A percentile compares a stretch with the other conserved stretches of the same genome.
Conservation (phyloP, 768 basidiomycete genomes). For the Calocybe gangraenosa region DNA sequence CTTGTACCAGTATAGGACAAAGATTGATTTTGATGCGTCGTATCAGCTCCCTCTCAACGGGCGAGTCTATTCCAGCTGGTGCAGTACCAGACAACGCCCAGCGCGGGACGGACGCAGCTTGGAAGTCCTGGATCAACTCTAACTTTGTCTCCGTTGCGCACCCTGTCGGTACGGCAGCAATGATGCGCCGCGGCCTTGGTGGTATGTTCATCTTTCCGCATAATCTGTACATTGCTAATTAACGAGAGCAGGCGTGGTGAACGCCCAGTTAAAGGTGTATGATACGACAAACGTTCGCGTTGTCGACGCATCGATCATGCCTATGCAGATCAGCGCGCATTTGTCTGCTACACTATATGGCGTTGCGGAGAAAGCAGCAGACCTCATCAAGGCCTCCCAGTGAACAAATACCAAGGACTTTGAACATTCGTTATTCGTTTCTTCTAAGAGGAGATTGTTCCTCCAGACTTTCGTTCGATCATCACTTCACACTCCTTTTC, state of each 20-base stretch:
- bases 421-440: no score
- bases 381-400: no score
- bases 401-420: no score
- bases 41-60: slow-evolving; percentile 30
- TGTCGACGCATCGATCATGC: slow-evolving; percentile 47
- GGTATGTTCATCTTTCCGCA: slow-evolving; percentile 20
- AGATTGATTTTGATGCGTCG: neutral
- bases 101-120: slow-evolving; percentile 40
- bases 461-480: no score
- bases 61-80: slow-evolving; percentile 40
- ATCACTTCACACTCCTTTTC: no score
- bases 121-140: slow-evolving; percentile 42
- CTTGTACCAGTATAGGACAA: neutral
- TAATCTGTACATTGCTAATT: neutral
- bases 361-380: no score
- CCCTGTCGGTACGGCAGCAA: slow-evolving; percentile 44
- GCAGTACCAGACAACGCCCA: slow-evolving; percentile 37
- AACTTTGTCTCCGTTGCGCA: slow-evolving; percentile 44
- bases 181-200: slow-evolving; percentile 34
- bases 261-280: slow-evolving; percentile 41
- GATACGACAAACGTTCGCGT: slow-evolving; percentile 48
- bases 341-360: slow-evolving; percentile 43
- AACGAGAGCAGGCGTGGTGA: slow-evolving; percentile 36
- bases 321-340: slow-evolving; percentile 45
- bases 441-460: no score